Conservation (phyloP, 2,329 filamentous ascomycete species). For the Grosmannia serpens region DNA sequence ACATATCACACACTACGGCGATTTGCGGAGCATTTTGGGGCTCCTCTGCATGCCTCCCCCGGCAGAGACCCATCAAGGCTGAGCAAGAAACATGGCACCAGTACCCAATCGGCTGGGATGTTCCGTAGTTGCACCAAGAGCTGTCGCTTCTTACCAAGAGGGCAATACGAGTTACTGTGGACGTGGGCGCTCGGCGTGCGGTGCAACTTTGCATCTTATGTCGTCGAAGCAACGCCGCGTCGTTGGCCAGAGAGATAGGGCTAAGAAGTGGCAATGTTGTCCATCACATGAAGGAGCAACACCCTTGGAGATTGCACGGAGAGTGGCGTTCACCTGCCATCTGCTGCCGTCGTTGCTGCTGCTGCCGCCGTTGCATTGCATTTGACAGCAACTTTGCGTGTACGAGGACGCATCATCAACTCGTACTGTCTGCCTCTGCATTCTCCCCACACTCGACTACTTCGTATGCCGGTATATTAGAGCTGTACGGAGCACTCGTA, state of each 20-base stretch:
- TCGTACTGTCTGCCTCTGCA: background rate
- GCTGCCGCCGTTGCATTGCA: background rate
- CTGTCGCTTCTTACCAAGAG: no score
- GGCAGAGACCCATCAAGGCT: background rate
- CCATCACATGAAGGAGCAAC: background rate
- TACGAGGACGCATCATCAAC: background rate
- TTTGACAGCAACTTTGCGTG: background rate
- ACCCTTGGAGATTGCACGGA: background rate
- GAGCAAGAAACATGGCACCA: background rate
- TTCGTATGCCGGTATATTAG: background rate
- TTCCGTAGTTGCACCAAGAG: background rate
- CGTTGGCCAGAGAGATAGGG: background rate
- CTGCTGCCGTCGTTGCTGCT: background rate
- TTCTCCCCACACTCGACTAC: background rate
- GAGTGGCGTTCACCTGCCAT: background rate
- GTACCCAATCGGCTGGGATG: background rate
- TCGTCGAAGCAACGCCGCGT: no score
- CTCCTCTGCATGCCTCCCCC: no score
- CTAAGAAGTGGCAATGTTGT: background rate
- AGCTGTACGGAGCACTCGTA: no score
- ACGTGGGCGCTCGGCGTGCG: no score
- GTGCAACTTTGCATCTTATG: no score
- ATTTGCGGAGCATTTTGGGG: background rate
- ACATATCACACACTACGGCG: background rate
- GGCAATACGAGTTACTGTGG: no score